Evolutionary conservation across 169 alveolate genomes (phyloP).

Genomic region (Besnoitia besnoiti): DNA sequence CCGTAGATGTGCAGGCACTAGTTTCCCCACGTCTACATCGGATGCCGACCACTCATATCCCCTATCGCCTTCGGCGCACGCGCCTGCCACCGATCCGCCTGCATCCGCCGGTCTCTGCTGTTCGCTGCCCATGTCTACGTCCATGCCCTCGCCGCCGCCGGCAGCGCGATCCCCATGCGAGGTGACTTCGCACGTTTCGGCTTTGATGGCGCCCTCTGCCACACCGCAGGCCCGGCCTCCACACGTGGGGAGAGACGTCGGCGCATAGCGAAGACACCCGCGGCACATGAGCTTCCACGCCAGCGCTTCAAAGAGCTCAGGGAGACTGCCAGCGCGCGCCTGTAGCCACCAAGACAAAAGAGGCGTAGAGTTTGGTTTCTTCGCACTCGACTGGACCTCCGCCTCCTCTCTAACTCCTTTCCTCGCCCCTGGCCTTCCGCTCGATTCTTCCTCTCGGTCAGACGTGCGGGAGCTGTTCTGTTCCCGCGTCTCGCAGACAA

Average conservation of each 20-base stretch:
- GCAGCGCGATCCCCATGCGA: neutral
- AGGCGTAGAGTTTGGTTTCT: neutral
- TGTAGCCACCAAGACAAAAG: neutral
- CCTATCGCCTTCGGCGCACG: neutral
- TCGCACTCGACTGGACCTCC: too few relatives aligned
- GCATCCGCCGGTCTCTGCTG: neutral
- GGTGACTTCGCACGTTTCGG: too few relatives aligned
- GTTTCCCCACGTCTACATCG: neutral
- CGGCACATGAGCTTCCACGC: slow-evolving; percentile 14
- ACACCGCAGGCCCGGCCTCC: neutral
- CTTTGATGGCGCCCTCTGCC: neutral
- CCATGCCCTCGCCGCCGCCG: neutral
- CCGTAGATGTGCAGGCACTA: neutral
- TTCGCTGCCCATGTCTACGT: neutral
- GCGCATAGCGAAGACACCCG: neutral
- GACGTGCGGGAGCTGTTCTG: too few relatives aligned
- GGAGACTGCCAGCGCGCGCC: slow-evolving; percentile 5
- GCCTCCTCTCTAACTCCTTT: neutral
- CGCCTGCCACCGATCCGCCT: neutral
- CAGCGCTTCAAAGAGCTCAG: neutral
- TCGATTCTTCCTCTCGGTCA: too few relatives aligned
- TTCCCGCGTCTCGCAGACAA: neutral
- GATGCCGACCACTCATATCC: neutral
- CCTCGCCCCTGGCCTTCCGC: neutral
- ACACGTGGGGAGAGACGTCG: neutral